Conservation (phyloP, 2,329 filamentous ascomycete genomes). For the Cadophora luteo-olivacea region DNA sequence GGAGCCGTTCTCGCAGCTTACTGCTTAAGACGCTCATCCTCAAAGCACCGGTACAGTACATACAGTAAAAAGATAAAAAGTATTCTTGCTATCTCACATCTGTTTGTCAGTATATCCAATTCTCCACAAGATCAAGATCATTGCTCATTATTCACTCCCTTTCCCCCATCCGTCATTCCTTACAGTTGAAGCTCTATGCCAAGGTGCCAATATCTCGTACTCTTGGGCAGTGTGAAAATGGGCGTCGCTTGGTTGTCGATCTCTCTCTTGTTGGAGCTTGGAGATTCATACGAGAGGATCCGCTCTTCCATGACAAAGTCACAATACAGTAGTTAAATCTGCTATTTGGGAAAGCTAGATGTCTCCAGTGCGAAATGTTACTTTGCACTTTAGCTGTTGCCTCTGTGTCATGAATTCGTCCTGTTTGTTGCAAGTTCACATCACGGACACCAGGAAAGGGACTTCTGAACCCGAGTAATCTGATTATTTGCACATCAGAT, state of each 20-base stretch:
- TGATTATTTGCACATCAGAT: background rate
- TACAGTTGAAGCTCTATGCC: background rate
- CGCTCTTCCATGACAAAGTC: background rate
- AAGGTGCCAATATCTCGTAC: slow-evolving; percentile 2
- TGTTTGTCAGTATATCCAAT: no score
- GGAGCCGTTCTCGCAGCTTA: background rate
- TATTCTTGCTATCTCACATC: no score
- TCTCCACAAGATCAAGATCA: background rate
- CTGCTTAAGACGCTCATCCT: background rate
- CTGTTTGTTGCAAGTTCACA: background rate
- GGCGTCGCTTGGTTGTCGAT: slow-evolving; percentile 1
- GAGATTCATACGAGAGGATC: slow-evolving; percentile 1
- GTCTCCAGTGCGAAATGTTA: background rate
- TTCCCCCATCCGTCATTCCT: background rate
- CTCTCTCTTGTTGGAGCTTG: background rate
- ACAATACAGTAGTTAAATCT: background rate
- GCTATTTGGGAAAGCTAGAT: background rate
- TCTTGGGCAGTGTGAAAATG: background rate
- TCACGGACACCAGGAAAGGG: background rate
- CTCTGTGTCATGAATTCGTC: background rate
- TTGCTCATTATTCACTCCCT: background rate
- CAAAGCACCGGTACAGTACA: background rate
- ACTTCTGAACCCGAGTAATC: background rate
- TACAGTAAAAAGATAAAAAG: background rate
- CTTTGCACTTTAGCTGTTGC: background rate